These are phyloP conservation scores for Globisporangium rhizosaccharum DNA, from an alignment of 352 stramenopile genomes.

Conservation along the genomic window DNA sequence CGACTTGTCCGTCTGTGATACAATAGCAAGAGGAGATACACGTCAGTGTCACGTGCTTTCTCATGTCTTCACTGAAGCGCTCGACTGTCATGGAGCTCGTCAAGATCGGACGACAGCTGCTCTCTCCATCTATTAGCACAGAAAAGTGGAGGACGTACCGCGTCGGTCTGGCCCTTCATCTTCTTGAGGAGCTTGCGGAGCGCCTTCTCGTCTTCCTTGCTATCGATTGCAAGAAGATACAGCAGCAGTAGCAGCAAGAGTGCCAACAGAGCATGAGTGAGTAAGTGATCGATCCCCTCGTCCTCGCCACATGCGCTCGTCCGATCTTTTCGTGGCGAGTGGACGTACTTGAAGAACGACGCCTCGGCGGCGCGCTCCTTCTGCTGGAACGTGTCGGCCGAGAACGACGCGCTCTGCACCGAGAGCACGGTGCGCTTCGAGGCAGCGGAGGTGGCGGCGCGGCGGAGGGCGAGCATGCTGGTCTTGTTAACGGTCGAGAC, in stretches of 20 bases:
- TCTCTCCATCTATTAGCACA: background rate
- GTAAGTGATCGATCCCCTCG: background rate
- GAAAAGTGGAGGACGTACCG: slow-evolving; percentile 13
- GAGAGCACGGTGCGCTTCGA: slow-evolving; percentile 44
- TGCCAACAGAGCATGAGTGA: background rate
- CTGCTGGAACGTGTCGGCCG: slow-evolving; percentile 37
- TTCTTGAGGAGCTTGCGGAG: slow-evolving; percentile 86
- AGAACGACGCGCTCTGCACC: slow-evolving; percentile 39
- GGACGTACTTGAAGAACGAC: slow-evolving; percentile 82
- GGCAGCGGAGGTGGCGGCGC: slow-evolving; percentile 35
- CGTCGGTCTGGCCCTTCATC: slow-evolving; percentile 79
- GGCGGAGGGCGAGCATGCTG: slow-evolving; percentile 64
- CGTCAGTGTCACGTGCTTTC: background rate
- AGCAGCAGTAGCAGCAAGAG: background rate
- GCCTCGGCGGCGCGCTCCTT: slow-evolving; percentile 77
- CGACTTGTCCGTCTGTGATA: slow-evolving; percentile 32
- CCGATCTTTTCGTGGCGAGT: background rate
- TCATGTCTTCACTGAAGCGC: background rate
- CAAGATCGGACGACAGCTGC: background rate
- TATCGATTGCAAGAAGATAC: slow-evolving; percentile 13
- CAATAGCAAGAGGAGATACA: background rate
- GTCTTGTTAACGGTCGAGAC: background rate
- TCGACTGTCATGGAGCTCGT: no score
- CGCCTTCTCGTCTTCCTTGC: slow-evolving; percentile 84
- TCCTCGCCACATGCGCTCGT: background rate